Conservation (phyloP, 345 rosid genomes). For the Laguncularia racemosa region DNA sequence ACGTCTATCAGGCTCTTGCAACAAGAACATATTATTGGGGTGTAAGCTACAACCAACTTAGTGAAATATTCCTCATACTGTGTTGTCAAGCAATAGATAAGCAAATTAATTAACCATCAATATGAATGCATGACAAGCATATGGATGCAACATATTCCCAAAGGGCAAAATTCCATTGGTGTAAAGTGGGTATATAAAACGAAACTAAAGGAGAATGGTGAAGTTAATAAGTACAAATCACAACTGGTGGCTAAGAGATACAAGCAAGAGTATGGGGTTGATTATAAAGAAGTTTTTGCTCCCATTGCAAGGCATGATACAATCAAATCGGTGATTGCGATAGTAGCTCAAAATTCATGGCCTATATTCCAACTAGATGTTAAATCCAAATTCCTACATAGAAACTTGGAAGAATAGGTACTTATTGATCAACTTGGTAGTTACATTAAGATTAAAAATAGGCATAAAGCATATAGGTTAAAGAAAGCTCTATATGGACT, state of each 20-base stretch:
- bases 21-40: no score
- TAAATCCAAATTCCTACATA: constrained; percentile 2
- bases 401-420: not conserved
- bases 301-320: not conserved
- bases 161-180: not conserved
- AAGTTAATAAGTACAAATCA: not conserved
- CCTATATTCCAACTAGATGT: not conserved
- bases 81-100: no score
- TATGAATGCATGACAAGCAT: constrained; percentile 1
- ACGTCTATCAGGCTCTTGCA: no score
- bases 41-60: no score
- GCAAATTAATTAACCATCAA: not conserved
- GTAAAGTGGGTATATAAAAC: constrained; percentile 1
- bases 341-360: no score
- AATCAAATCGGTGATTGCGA: not conserved
- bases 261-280: not conserved
- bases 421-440: not conserved
- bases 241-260: not conserved
- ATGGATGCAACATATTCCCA: not conserved
- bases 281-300: not conserved
- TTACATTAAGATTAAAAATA: not conserved
- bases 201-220: not conserved
- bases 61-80: no score
- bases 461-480: not conserved
- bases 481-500: constrained; percentile 5